Evolutionary conservation across 2,329 filamentous ascomycete genomes (phyloP).

Genomic region (Nothophaeocryptopus gaeumannii): DNA sequence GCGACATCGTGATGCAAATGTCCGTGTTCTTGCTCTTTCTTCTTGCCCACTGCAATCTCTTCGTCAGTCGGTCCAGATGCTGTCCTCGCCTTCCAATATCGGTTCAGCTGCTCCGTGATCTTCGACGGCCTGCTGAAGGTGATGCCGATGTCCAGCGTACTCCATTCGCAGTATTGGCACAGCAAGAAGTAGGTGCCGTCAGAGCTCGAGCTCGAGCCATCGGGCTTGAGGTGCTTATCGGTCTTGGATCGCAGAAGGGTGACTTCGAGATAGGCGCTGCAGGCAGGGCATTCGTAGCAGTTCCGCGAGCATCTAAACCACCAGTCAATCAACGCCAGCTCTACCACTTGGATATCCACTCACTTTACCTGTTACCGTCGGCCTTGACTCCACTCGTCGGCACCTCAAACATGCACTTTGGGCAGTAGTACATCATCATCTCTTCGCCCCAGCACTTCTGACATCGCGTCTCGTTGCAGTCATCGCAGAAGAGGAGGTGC

Average conservation of each 20-base stretch:
- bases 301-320: conserved; percentile 66
- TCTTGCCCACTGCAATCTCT: conserved; percentile 39
- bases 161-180: conserved; percentile 93
- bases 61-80: conserved; percentile 40
- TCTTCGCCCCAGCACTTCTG: conserved; percentile 89
- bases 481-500: conserved; percentile 92
- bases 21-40: conserved; percentile 28
- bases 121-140: conserved; percentile 82
- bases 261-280: conserved; percentile 74
- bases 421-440: conserved; percentile 92
- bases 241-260: conserved; percentile 62
- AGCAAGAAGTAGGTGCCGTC: conserved; percentile 64
- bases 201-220: conserved; percentile 12
- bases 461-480: conserved; percentile 94
- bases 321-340: conserved; percentile 12
- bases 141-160: conserved; percentile 81
- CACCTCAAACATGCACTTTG: conserved; percentile 92
- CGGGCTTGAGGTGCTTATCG: conserved; percentile 22
- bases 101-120: conserved; percentile 66
- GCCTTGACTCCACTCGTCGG: conserved; percentile 88
- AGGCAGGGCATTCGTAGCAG: conserved; percentile 92
- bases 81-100: conserved; percentile 28
- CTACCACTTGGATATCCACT: conserved; percentile 11
- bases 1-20: conserved; percentile 63
- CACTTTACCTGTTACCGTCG: conserved; percentile 79